A percentile compares a stretch with the other conserved stretches of the same genome.
phyloP scores from a whole-genome alignment of 2,329 filamentous ascomycete genomes.

The Gnomoniopsis smithogilvyi region DNA sequence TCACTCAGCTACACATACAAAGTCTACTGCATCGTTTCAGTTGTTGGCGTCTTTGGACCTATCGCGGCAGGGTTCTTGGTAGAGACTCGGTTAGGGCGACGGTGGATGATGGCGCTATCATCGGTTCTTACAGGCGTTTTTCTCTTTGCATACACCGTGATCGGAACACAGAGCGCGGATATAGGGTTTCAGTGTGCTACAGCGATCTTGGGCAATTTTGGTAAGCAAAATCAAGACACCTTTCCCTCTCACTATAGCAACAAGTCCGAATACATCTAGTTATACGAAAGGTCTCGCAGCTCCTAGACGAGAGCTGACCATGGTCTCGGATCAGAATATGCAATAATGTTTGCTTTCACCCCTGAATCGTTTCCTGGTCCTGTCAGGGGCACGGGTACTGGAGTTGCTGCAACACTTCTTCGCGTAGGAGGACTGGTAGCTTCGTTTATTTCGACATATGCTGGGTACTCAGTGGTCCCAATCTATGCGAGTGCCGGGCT shows the following conservation, averaged over 20 bases:
- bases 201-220: slow-evolving; percentile 42
- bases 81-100: slow-evolving; percentile 37
- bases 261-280: not conserved
- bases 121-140: slow-evolving; percentile 42
- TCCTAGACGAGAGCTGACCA: not conserved
- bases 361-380: slow-evolving; percentile 57
- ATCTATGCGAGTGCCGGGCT: slow-evolving; percentile 43
- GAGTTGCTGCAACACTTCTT: slow-evolving; percentile 37
- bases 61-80: slow-evolving; percentile 38
- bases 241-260: not conserved
- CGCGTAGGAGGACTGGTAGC: slow-evolving; percentile 37
- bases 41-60: slow-evolving; percentile 36
- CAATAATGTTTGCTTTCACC: slow-evolving; percentile 43
- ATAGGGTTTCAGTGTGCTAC: slow-evolving; percentile 40
- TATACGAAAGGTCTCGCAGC: not conserved
- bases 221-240: slow-evolving; percentile 19
- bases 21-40: slow-evolving; percentile 35
- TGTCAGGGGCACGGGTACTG: slow-evolving; percentile 51
- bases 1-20: slow-evolving; percentile 31
- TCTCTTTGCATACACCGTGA: slow-evolving; percentile 42
- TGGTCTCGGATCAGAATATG: slow-evolving; percentile 26
- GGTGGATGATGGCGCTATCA: slow-evolving; percentile 42
- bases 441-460: slow-evolving; percentile 39
- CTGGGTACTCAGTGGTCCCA: slow-evolving; percentile 38
- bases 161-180: slow-evolving; percentile 34